Evolutionary conservation across 2,329 filamentous ascomycete genomes (phyloP).

Genomic region (Aspergillus sp.): DNA sequence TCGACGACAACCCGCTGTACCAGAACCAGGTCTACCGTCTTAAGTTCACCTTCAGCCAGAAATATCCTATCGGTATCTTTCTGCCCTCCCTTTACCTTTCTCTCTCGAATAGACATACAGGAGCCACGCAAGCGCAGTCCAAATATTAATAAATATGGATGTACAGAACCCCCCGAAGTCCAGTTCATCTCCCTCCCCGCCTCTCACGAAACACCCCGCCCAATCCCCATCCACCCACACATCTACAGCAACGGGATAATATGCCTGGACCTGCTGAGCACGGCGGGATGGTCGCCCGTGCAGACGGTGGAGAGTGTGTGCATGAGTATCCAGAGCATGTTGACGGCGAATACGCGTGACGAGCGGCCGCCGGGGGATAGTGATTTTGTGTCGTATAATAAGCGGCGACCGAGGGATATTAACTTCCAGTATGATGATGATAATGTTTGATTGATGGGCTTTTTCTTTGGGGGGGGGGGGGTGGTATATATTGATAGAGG

Average conservation of each 20-base stretch:
- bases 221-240: conserved; percentile 91
- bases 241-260: conserved; percentile 99
- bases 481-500: neutral
- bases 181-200: conserved; percentile 63
- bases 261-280: conserved; percentile 84
- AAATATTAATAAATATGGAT: neutral
- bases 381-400: conserved; percentile 78
- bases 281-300: conserved; percentile 88
- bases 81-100: neutral
- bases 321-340: conserved; percentile 96
- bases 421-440: conserved; percentile 93
- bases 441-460: conserved; percentile 43
- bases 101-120: too few species aligned
- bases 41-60: conserved; percentile 74
- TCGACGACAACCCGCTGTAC: conserved; percentile 88
- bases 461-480: neutral
- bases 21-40: conserved; percentile 70
- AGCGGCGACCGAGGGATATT: conserved; percentile 75
- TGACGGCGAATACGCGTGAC: conserved; percentile 88
- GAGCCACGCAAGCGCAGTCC: neutral
- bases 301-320: conserved; percentile 96
- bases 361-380: conserved; percentile 86
- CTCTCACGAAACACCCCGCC: conserved; percentile 37
- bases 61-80: conserved; percentile 83
- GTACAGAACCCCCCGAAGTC: conserved; percentile 83